These are phyloP conservation scores for Bertia moriformis DNA, from an alignment of 2,329 filamentous ascomycete genomes.

Conservation along the genomic window DNA sequence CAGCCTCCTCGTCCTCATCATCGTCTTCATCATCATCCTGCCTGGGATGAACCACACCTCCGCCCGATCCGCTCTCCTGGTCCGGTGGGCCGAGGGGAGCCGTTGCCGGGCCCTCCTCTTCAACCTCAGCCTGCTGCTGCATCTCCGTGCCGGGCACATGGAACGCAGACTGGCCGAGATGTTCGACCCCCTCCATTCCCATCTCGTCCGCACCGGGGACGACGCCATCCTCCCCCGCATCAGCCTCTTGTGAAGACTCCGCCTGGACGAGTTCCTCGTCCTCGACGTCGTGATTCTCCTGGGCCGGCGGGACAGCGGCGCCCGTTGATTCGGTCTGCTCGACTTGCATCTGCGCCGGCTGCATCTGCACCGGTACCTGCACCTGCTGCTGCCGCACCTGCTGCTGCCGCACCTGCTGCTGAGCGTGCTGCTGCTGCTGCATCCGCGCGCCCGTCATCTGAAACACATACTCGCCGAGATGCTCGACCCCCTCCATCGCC, in stretches of 20 bases:
- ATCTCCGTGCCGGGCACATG: no score
- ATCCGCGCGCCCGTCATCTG: constrained; percentile 97
- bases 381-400: no score
- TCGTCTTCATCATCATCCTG: constrained; percentile 10
- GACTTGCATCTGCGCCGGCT: constrained; percentile 30
- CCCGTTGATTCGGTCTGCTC: constrained; percentile 12
- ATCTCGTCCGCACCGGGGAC: background rate
- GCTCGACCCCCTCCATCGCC: constrained; percentile 80
- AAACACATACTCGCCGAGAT: constrained; percentile 87
- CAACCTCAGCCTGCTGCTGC: background rate
- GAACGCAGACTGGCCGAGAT: no score
- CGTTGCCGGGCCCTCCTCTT: background rate
- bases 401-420: no score
- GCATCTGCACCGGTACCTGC: no score
- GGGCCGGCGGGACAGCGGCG: constrained; percentile 9
- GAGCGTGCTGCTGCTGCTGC: no score
- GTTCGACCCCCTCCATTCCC: background rate
- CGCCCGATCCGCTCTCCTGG: no score
- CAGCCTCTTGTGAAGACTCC: no score
- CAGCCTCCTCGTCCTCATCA: constrained; percentile 13
- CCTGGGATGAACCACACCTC: constrained; percentile 8
- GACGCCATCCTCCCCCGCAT: no score
- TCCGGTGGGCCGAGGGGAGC: no score
- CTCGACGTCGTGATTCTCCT: constrained; percentile 4
- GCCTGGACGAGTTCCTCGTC: background rate